Conservation (phyloP, 2,329 filamentous ascomycete species). For the Leptosphaerulina australis region DNA sequence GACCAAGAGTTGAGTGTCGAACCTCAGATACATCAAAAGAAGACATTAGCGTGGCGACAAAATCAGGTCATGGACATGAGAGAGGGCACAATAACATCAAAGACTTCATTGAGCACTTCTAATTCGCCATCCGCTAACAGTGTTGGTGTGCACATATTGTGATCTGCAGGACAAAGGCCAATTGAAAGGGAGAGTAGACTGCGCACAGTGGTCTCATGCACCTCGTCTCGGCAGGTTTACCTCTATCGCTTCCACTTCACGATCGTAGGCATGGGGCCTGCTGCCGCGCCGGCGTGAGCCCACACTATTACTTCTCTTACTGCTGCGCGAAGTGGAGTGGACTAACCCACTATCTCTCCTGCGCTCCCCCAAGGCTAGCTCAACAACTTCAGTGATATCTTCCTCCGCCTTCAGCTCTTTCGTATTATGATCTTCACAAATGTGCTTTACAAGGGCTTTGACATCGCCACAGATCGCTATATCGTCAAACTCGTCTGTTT, state of each 20-base stretch:
- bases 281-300: slow-evolving; percentile 28
- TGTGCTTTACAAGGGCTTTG: slow-evolving; percentile 44
- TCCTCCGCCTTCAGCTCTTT: slow-evolving; percentile 41
- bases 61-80: neutral
- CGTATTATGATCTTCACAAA: slow-evolving; percentile 43
- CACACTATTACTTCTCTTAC: slow-evolving; percentile 37
- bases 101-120: neutral
- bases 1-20: neutral
- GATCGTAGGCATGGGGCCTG: slow-evolving; percentile 26
- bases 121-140: neutral
- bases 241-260: slow-evolving; percentile 36
- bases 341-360: slow-evolving; percentile 38
- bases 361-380: slow-evolving; percentile 23
- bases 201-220: slow-evolving; percentile 7
- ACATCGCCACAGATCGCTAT: slow-evolving; percentile 48
- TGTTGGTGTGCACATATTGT: neutral
- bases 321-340: slow-evolving; percentile 23
- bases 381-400: slow-evolving; percentile 41
- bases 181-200: neutral
- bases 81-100: neutral
- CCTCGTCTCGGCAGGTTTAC: slow-evolving; percentile 24
- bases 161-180: neutral
- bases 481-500: slow-evolving; percentile 22
- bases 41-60: too few relatives aligned
- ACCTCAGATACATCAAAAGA: neutral